Evolutionary conservation across 257 asterid genomes (phyloP).

Genomic region (Solanum chilense): DNA sequence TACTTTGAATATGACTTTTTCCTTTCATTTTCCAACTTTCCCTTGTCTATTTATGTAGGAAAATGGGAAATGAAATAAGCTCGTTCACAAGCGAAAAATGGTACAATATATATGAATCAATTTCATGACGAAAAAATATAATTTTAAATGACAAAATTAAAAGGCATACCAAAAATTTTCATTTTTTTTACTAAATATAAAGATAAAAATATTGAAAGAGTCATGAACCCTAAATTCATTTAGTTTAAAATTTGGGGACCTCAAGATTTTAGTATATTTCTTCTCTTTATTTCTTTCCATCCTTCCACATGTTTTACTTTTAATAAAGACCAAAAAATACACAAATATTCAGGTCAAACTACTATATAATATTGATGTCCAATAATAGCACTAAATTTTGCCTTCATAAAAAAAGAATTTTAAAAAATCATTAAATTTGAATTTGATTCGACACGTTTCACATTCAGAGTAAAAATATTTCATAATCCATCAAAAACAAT

Average conservation of each 20-base stretch:
- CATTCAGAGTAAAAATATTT: neutral
- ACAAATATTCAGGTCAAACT: neutral
- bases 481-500: neutral
- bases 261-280: neutral
- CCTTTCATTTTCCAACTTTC: neutral
- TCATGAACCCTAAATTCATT: neutral
- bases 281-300: neutral
- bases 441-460: accelerated
- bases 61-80: neutral
- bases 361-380: neutral
- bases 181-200: neutral
- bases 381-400: neutral
- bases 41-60: neutral
- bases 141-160: too few relatives aligned
- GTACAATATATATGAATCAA: neutral
- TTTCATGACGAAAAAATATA: too few relatives aligned
- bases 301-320: neutral
- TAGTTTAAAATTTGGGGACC: neutral
- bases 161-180: too few relatives aligned
- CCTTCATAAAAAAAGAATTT: neutral
- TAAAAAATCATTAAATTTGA: neutral
- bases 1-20: neutral
- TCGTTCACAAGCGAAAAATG: neutral
- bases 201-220: neutral
- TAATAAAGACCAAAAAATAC: neutral